phyloP scores from a whole-genome alignment of 2,329 filamentous ascomycete species.

The Colletotrichum viniferum region DNA sequence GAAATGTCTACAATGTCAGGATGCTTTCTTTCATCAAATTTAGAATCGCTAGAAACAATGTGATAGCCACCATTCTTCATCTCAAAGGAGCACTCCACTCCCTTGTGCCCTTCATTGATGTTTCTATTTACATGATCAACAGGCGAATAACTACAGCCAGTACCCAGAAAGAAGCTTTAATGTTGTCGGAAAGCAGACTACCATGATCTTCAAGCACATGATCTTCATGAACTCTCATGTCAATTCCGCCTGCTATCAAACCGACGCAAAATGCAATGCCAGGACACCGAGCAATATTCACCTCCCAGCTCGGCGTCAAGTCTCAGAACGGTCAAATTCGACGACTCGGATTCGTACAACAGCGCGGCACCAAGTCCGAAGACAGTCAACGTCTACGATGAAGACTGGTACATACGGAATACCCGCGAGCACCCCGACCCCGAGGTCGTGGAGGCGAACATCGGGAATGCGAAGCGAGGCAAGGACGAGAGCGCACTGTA shows the following conservation, averaged over 20 bases:
- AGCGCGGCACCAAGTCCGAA: not conserved
- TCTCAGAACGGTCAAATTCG: not conserved
- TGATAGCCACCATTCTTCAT: fast-evolving
- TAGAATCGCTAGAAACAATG: not conserved
- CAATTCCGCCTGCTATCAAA: not conserved
- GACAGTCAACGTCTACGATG: not conserved
- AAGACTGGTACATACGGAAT: not conserved
- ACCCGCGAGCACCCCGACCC: not conserved
- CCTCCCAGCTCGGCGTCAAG: not conserved
- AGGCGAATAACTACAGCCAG: not conserved
- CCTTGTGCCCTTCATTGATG: not conserved
- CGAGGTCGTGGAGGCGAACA: not conserved
- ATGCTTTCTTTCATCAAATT: not conserved
- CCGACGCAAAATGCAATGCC: not conserved
- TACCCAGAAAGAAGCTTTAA: not conserved
- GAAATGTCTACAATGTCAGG: fast-evolving
- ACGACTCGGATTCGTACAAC: not conserved
- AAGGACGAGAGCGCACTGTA: not conserved
- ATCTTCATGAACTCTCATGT: not conserved
- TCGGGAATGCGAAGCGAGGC: not conserved
- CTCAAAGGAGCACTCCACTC: not conserved
- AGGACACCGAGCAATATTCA: not conserved
- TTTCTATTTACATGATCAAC: fast-evolving
- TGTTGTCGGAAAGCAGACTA: not conserved
- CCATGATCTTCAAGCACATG: not conserved